phyloP scores from a whole-genome alignment of 2,329 filamentous ascomycete genomes.

The Pseudogymnoascus sp. region DNA sequence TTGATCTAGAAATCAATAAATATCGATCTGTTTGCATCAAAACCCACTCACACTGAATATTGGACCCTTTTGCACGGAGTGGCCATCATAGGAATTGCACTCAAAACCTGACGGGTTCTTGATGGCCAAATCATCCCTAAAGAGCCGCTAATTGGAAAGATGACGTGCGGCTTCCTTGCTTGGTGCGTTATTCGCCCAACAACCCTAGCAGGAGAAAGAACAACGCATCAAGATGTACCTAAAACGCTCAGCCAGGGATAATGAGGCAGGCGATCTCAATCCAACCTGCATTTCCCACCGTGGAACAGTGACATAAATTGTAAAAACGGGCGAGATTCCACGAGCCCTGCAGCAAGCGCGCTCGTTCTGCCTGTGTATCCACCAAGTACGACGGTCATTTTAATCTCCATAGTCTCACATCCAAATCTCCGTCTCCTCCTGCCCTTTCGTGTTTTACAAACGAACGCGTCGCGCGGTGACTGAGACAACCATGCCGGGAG shows the following conservation, averaged over 20 bases:
- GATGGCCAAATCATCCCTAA: neutral
- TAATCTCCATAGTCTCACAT: conserved; percentile 8
- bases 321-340: neutral
- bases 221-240: conserved; percentile 8
- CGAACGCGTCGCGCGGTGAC: conserved; percentile 6
- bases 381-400: neutral
- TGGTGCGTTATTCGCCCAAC: neutral
- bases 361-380: neutral
- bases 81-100: neutral
- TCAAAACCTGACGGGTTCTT: neutral
- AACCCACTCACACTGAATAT: neutral
- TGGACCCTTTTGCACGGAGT: neutral
- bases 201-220: neutral
- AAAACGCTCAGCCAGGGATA: neutral
- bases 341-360: neutral
- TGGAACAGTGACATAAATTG: conserved; percentile 6
- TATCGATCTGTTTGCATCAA: conserved; percentile 1
- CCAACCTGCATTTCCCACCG: conserved; percentile 5
- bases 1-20: neutral
- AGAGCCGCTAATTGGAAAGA: neutral
- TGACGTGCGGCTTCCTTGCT: conserved; percentile 3
- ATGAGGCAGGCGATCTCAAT: neutral
- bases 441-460: conserved; percentile 4
- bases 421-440: neutral
- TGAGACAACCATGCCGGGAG: neutral